Evolutionary conservation across 2,329 filamentous ascomycete species (phyloP).

Genomic region (Meredithiella fracta): DNA sequence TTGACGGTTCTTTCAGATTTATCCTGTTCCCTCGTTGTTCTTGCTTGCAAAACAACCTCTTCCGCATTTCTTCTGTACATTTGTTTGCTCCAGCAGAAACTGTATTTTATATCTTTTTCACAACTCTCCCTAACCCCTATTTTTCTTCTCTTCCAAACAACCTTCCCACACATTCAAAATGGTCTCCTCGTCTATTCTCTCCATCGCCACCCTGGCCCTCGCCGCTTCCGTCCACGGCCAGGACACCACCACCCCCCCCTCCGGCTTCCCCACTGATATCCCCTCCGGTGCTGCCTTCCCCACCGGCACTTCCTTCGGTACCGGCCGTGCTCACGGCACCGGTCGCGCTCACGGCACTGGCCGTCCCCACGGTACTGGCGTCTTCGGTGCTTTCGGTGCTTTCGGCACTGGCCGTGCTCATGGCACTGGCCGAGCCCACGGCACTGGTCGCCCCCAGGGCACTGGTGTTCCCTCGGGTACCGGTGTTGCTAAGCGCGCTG

Average conservation of each 20-base stretch:
- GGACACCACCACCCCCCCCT: neutral
- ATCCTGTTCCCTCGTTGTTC: neutral
- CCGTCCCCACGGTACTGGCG: neutral
- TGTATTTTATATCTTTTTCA: neutral
- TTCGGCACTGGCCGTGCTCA: neutral
- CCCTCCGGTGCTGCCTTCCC: constrained; percentile 3
- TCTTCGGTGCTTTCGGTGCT: constrained; percentile 2
- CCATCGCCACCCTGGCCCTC: constrained; percentile 8
- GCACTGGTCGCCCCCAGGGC: constrained; percentile 1
- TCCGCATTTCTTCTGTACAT: neutral
- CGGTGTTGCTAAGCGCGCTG: neutral
- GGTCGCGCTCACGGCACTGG: constrained; percentile 4
- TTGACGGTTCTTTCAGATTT: constrained; percentile 5
- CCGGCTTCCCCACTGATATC: constrained; percentile 2
- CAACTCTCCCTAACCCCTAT: neutral
- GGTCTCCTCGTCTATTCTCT: constrained; percentile 9
- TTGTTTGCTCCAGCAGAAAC: neutral
- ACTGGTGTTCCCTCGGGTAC: too few species aligned
- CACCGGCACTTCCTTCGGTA: neutral
- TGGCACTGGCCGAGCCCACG: constrained; percentile 3
- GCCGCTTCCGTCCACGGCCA: constrained; percentile 6
- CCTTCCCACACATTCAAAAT: constrained; percentile 5
- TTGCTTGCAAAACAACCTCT: neutral
- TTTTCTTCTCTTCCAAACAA: neutral
- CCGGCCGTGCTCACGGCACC: neutral